Conservation (phyloP, 2,329 filamentous ascomycete genomes). For the Calcarisporium arbuscula region DNA sequence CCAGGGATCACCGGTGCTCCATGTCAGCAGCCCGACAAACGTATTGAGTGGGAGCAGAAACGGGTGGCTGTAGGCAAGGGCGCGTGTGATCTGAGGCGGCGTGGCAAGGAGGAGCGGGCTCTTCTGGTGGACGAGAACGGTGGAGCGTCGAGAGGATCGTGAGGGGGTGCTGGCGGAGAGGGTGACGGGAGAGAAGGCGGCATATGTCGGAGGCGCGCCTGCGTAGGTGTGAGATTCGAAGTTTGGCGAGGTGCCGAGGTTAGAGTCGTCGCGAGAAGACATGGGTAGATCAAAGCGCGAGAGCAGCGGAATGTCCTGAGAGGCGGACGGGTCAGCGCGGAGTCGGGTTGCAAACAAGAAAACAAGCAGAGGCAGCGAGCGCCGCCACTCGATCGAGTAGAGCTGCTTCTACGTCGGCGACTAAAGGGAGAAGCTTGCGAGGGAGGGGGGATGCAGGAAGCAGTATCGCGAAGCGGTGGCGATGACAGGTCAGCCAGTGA, state of each 20-base stretch:
- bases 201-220: slow-evolving; percentile 63
- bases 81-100: slow-evolving; percentile 88
- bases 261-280: slow-evolving; percentile 32
- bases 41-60: slow-evolving; percentile 87
- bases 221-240: slow-evolving; percentile 25
- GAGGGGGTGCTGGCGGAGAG: slow-evolving; percentile 61
- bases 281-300: slow-evolving; percentile 35
- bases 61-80: slow-evolving; percentile 90
- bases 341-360: slow-evolving; percentile 11
- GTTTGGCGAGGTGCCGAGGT: slow-evolving; percentile 24
- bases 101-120: slow-evolving; percentile 88
- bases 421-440: not conserved
- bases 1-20: slow-evolving; percentile 92
- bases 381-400: not conserved
- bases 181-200: slow-evolving; percentile 81
- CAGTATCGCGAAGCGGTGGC: not conserved
- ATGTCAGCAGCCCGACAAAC: slow-evolving; percentile 78
- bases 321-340: slow-evolving; percentile 10
- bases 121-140: slow-evolving; percentile 94
- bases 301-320: slow-evolving; percentile 43
- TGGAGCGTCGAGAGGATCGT: slow-evolving; percentile 65
- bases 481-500: too few species aligned
- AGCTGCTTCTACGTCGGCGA: not conserved
- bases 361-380: not conserved
- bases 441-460: not conserved